phyloP scores from a whole-genome alignment of 192 early-diverging fungal genomes.

The Thamnidium elegans region DNA sequence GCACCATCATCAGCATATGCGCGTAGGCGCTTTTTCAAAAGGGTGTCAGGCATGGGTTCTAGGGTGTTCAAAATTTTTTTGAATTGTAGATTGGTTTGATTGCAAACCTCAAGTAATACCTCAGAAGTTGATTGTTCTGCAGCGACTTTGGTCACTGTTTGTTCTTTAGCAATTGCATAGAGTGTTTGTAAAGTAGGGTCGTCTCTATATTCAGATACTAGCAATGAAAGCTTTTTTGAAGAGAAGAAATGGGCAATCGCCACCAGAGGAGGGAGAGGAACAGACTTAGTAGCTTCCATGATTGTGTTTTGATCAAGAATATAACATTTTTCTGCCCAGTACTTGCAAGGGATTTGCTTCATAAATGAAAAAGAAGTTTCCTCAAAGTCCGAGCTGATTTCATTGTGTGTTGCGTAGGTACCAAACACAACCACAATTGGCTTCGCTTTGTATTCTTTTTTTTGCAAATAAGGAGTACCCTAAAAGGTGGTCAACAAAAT shows the following conservation, averaged over 20 bases:
- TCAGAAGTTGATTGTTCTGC: neutral
- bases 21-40: neutral
- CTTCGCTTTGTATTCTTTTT: too few species aligned
- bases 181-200: neutral
- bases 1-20: neutral
- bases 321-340: neutral
- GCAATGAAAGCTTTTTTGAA: conserved; percentile 1
- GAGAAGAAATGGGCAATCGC: neutral
- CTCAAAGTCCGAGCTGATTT: neutral
- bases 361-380: neutral
- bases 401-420: neutral
- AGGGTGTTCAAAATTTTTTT: too few species aligned
- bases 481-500: too few species aligned
- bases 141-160: neutral
- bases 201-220: neutral
- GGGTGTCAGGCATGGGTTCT: neutral
- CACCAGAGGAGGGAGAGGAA: neutral
- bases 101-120: neutral
- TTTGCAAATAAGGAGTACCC: too few species aligned
- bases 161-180: neutral
- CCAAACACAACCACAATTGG: neutral
- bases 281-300: neutral
- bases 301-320: neutral
- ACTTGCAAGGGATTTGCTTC: neutral
- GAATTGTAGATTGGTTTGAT: neutral